A percentile compares a stretch with the other conserved stretches of the same genome.
phyloP scores from a whole-genome alignment of 1,284 basidiomycete species.

The Cystobasidiaceae sp. region DNA sequence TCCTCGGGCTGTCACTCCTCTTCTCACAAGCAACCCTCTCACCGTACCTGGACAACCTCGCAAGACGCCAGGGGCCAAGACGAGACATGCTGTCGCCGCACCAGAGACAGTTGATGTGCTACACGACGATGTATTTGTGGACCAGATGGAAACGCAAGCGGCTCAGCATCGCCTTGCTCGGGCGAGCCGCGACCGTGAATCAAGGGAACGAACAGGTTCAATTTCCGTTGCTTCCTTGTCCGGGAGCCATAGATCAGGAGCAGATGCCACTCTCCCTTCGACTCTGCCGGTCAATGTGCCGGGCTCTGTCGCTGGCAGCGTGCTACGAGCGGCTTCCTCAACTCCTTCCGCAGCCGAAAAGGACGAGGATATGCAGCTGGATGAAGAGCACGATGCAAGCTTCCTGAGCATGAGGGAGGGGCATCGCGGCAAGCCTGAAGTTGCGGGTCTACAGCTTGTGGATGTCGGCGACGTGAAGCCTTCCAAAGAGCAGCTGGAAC shows the following conservation, averaged over 20 bases:
- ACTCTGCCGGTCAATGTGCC: background rate
- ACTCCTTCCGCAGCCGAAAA: conserved; percentile 21
- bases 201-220: conserved; percentile 1
- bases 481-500: conserved; percentile 9
- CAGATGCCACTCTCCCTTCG: background rate
- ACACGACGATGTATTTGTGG: conserved; percentile 25
- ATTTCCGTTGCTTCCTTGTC: background rate
- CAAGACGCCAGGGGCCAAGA: conserved; percentile 72
- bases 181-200: conserved; percentile 6
- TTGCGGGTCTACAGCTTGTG: background rate
- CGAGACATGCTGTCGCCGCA: conserved; percentile 51
- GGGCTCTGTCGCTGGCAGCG: too few relatives aligned
- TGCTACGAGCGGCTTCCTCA: background rate
- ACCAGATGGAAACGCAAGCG: conserved; percentile 25
- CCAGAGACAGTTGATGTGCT: conserved; percentile 28
- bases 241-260: background rate
- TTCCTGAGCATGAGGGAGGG: too few relatives aligned
- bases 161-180: conserved; percentile 13
- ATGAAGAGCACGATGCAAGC: background rate
- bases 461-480: conserved; percentile 13
- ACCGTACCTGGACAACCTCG: conserved; percentile 52
- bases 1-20: conserved; percentile 59
- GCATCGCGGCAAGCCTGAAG: too few relatives aligned
- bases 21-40: conserved; percentile 48
- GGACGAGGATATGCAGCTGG: conserved; percentile 24